Conservation (phyloP, 192 early-diverging fungal genomes). For the Coemansia sp. region DNA sequence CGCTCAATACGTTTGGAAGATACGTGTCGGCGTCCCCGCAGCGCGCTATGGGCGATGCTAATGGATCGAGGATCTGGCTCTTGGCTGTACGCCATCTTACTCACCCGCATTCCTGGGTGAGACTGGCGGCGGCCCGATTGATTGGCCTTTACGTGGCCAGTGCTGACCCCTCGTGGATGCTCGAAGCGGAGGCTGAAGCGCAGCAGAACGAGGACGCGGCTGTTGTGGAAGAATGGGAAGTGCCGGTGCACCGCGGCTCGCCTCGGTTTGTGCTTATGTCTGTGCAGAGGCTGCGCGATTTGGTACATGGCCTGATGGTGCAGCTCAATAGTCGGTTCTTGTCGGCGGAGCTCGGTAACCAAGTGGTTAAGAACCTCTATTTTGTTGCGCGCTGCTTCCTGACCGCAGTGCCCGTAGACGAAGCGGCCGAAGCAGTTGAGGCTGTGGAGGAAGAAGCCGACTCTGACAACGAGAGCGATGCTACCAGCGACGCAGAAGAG, state of each 20-base stretch:
- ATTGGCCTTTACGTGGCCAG: constrained; percentile 77
- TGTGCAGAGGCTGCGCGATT: constrained; percentile 44
- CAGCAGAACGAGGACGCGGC: neutral
- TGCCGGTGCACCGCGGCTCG: constrained; percentile 19
- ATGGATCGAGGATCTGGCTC: constrained; percentile 65
- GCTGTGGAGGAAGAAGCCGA: constrained; percentile 14
- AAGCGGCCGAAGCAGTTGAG: neutral
- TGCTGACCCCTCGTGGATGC: constrained; percentile 60
- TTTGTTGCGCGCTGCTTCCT: constrained; percentile 82
- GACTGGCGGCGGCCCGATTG: constrained; percentile 65
- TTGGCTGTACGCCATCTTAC: constrained; percentile 64
- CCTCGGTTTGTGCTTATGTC: constrained; percentile 37
- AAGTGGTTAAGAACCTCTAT: constrained; percentile 91
- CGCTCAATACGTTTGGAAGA: constrained; percentile 74
- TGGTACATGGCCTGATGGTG: constrained; percentile 57
- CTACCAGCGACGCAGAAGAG: constrained; percentile 9
- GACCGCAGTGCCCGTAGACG: constrained; percentile 23
- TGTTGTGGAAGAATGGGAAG: constrained; percentile 23
- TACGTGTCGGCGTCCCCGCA: constrained; percentile 60
- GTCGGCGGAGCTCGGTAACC: constrained; percentile 76
- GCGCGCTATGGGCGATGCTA: constrained; percentile 51
- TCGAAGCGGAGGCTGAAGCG: constrained; percentile 31
- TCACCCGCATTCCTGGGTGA: constrained; percentile 92
- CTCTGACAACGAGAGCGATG: constrained; percentile 31
- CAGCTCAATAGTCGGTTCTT: constrained; percentile 70